Evolutionary conservation across 116 monocot genomes (phyloP).

Genomic region (Trichopus zeylanicus): DNA sequence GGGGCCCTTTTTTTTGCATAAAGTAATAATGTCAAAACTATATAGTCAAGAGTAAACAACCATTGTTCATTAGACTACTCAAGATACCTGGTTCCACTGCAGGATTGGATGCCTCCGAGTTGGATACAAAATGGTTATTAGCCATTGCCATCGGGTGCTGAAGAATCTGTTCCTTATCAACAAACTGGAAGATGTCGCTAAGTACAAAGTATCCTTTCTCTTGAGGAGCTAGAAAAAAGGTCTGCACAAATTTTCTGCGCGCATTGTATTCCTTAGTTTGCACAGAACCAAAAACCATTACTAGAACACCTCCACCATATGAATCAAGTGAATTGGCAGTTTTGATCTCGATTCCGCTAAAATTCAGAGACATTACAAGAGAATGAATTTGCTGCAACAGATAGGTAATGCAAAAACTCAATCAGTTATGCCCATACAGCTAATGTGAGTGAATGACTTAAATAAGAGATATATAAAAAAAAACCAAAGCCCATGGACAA

Average conservation of each 20-base stretch:
- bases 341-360: constrained; percentile 74
- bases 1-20: no score
- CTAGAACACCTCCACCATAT: constrained; percentile 80
- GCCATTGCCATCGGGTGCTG: constrained; percentile 10
- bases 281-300: constrained; percentile 73
- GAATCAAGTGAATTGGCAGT: constrained; percentile 75
- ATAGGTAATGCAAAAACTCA: background rate
- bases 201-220: constrained; percentile 94
- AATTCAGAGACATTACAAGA: constrained; percentile 62
- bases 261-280: constrained; percentile 43
- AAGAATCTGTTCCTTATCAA: constrained; percentile 24
- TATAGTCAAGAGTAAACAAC: no score
- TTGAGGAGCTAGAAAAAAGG: constrained; percentile 93
- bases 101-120: constrained; percentile 9
- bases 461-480: no score
- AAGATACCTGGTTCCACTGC: constrained; percentile 38
- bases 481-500: no score
- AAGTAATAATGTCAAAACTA: no score
- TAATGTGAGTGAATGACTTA: background rate
- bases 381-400: constrained; percentile 79
- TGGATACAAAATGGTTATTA: constrained; percentile 11
- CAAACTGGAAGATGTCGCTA: constrained; percentile 58
- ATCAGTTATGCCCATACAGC: background rate
- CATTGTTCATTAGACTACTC: no score
- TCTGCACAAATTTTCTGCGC: constrained; percentile 74